A percentile compares a stretch with the other conserved stretches of the same genome.
Evolutionary conservation across 495 filamentous ascomycete genomes (phyloP).

Genomic region (Glarea lozoyensis): DNA sequence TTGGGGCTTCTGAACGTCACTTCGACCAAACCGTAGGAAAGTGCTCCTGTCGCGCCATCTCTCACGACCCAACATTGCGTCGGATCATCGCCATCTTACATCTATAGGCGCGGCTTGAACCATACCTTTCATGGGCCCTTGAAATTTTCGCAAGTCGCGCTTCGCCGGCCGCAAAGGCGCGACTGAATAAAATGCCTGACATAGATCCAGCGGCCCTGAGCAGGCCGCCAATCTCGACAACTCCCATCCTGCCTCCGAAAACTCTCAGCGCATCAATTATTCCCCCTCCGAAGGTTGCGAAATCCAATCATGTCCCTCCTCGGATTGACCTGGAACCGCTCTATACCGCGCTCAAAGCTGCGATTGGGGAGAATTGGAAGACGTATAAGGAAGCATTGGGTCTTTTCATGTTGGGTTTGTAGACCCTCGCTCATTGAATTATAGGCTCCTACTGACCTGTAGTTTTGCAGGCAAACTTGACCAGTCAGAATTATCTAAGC

Average conservation of each 20-base stretch:
- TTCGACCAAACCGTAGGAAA: neutral
- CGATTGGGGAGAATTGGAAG: conserved; percentile 77
- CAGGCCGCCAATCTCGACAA: conserved; percentile 53
- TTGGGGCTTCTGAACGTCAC: conserved; percentile 7
- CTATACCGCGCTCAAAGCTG: conserved; percentile 76
- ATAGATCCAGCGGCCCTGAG: conserved; percentile 80
- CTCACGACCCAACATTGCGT: conserved; percentile 4
- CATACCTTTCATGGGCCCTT: conserved; percentile 14
- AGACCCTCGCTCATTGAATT: conserved; percentile 6
- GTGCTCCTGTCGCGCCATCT: conserved; percentile 9
- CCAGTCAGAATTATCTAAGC: conserved; percentile 62
- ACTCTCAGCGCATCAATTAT: conserved; percentile 48
- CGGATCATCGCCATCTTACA: conserved; percentile 13
- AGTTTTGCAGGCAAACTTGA: conserved; percentile 18
- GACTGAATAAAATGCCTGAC: conserved; percentile 54
- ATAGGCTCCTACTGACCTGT: conserved; percentile 11
- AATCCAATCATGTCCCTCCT: conserved; percentile 56
- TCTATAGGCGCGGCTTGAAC: conserved; percentile 11
- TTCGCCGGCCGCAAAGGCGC: conserved; percentile 13
- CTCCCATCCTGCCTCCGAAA: conserved; percentile 51
- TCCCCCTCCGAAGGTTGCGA: conserved; percentile 49
- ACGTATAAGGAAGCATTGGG: conserved; percentile 78
- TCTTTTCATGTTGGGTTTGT: conserved; percentile 73
- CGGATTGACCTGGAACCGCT: conserved; percentile 86
- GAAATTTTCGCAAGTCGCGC: conserved; percentile 12